phyloP scores from a whole-genome alignment of 1,284 basidiomycete genomes.

The Heterobasidion occidentale region DNA sequence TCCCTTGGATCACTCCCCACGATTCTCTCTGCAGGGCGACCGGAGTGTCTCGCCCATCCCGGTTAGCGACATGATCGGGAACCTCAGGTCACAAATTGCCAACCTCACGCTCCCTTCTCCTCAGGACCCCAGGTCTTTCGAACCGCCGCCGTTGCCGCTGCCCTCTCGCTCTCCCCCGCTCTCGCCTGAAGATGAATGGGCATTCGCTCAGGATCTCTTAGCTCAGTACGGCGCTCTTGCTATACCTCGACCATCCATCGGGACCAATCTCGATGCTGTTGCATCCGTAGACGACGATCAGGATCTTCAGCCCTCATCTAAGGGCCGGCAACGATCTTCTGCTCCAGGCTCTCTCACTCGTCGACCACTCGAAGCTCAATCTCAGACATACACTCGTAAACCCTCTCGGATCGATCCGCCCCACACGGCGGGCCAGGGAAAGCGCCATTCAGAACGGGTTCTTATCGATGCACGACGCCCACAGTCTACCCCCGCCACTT shows the following conservation, averaged over 20 bases:
- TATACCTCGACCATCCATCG: not conserved
- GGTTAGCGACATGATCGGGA: constrained; percentile 48
- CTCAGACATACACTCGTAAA: not conserved
- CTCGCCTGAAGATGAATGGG: constrained; percentile 36
- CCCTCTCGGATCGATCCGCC: too few relatives aligned
- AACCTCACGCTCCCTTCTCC: constrained; percentile 10
- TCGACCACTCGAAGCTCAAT: not conserved
- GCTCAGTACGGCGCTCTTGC: constrained; percentile 14
- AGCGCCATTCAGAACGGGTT: not conserved
- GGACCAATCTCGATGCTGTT: not conserved
- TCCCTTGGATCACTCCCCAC: constrained; percentile 36
- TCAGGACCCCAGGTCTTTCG: not conserved
- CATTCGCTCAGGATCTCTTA: constrained; percentile 31
- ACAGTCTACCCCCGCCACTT: constrained; percentile 6
- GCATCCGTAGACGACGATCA: not conserved
- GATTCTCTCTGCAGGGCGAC: constrained; percentile 23
- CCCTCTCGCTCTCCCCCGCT: constrained; percentile 2
- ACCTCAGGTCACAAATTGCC: constrained; percentile 22
- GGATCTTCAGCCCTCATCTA: not conserved
- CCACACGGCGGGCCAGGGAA: not conserved
- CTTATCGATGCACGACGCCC: not conserved
- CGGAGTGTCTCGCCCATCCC: constrained; percentile 26
- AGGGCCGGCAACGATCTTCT: not conserved
- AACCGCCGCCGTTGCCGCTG: constrained; percentile 7
- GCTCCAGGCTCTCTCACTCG: not conserved